Percentiles rank a stretch among this genome's conserved stretches.
These are phyloP conservation scores for Fusarium albosuccineum DNA, from an alignment of 2,329 filamentous ascomycete species.

Conservation along the genomic window DNA sequence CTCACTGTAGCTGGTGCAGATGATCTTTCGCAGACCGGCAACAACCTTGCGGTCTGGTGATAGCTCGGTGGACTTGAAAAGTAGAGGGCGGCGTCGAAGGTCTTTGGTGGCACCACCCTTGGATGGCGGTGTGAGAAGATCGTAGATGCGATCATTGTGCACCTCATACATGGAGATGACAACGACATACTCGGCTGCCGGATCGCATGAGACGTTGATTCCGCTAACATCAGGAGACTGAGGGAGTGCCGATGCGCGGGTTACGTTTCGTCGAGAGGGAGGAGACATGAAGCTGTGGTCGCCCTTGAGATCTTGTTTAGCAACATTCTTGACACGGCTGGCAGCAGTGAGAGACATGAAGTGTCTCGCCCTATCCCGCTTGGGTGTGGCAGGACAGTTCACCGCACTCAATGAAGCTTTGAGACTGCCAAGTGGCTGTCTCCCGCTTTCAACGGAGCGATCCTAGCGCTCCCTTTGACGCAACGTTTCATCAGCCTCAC, in stretches of 20 bases:
- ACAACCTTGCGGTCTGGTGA: slow-evolving; percentile 95
- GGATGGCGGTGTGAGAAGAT: slow-evolving; percentile 79
- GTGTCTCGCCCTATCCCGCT: slow-evolving; percentile 48
- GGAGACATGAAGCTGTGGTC: slow-evolving; percentile 62
- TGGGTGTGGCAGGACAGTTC: slow-evolving; percentile 47
- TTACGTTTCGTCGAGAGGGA: slow-evolving; percentile 72
- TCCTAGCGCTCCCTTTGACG: slow-evolving; percentile 49
- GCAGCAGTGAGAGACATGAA: slow-evolving; percentile 62
- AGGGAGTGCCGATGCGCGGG: slow-evolving; percentile 78
- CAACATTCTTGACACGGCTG: slow-evolving; percentile 58
- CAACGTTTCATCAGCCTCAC: slow-evolving; percentile 42
- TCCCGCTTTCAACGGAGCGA: slow-evolving; percentile 38
- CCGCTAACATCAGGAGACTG: slow-evolving; percentile 80
- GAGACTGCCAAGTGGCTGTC: slow-evolving; percentile 29
- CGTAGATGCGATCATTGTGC: slow-evolving; percentile 98
- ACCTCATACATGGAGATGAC: slow-evolving; percentile 99
- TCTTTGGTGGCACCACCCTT: slow-evolving; percentile 75
- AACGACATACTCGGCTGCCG: slow-evolving; percentile 84
- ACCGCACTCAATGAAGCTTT: slow-evolving; percentile 47
- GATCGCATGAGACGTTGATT: slow-evolving; percentile 70
- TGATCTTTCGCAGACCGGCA: slow-evolving; percentile 88
- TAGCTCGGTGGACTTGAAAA: slow-evolving; percentile 92
- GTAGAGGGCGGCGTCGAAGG: slow-evolving; percentile 79
- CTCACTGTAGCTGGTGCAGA: slow-evolving; percentile 85
- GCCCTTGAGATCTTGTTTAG: slow-evolving; percentile 65